Percentiles rank a stretch among this genome's conserved stretches.
phyloP scores from a whole-genome alignment of 2,329 filamentous ascomycete genomes.

The Aspergillus hortae region DNA sequence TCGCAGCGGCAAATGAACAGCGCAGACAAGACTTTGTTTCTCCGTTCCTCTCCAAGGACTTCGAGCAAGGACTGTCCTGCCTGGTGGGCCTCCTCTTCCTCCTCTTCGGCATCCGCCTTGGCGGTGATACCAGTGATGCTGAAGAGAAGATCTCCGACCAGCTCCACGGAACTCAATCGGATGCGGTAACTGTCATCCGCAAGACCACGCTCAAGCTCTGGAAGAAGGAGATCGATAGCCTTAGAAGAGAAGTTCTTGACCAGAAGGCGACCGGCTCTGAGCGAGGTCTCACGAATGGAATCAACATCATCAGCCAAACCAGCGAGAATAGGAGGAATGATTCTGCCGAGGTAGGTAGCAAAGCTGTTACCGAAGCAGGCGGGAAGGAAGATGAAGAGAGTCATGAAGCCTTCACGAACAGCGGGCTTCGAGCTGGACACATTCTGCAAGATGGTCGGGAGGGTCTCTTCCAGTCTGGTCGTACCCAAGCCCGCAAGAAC shows the following conservation, averaged over 20 bases:
- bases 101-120: conserved; percentile 74
- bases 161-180: conserved; percentile 93
- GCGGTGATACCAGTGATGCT: conserved; percentile 92
- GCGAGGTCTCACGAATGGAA: conserved; percentile 92
- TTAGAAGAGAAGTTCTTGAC: conserved; percentile 98
- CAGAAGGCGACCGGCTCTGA: conserved; percentile 85
- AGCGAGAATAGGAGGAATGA: conserved; percentile 91
- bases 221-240: conserved; percentile 88
- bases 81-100: conserved; percentile 72
- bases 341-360: conserved; percentile 87
- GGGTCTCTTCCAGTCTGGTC: conserved; percentile 84
- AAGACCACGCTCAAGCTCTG: conserved; percentile 90
- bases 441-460: conserved; percentile 95
- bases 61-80: conserved; percentile 91
- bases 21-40: conserved; percentile 95
- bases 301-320: conserved; percentile 95
- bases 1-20: conserved; percentile 97
- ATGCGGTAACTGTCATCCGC: conserved; percentile 98
- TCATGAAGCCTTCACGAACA: conserved; percentile 98
- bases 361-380: conserved; percentile 99
- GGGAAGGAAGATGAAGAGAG: conserved; percentile 96
- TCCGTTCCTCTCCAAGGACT: conserved; percentile 89
- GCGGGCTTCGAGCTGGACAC: conserved; percentile 85
- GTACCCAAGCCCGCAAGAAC: conserved; percentile 94
- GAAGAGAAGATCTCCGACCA: conserved; percentile 94